Evolutionary conservation across 73 alveolate genomes (phyloP).

Genomic region (Effrenium voratum): DNA sequence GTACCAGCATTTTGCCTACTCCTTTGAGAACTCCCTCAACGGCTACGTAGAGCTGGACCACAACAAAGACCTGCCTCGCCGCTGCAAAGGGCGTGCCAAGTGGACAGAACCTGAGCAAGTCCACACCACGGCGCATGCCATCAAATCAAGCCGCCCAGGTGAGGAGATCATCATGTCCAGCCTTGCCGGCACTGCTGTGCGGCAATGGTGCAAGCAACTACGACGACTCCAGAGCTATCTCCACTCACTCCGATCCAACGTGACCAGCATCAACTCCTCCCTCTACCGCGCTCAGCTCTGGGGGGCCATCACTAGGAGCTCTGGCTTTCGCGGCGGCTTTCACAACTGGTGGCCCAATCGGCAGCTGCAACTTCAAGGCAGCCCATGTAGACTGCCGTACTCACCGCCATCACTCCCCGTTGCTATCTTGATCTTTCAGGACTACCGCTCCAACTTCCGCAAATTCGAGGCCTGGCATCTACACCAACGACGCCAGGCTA

Average conservation of each 20-base stretch:
- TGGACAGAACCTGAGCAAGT: no score
- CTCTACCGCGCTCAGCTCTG: background rate
- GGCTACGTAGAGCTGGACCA: background rate
- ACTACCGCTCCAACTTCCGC: background rate
- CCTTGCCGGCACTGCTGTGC: no score
- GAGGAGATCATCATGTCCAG: no score
- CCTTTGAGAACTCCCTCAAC: background rate
- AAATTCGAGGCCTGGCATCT: background rate
- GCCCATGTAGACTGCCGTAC: background rate
- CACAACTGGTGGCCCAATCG: background rate
- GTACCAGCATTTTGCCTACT: background rate
- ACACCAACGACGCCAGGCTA: background rate
- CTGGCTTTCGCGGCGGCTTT: background rate
- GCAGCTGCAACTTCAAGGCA: background rate
- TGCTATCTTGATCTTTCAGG: background rate
- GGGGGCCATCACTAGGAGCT: background rate
- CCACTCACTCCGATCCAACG: no score
- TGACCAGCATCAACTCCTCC: no score
- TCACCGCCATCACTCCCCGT: background rate
- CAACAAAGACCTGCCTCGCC: background rate
- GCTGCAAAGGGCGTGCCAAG: no score
- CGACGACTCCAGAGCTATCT: no score
- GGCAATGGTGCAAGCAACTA: no score
- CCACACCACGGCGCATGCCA: no score
- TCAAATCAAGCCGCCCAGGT: no score